phyloP scores from a whole-genome alignment of 2,329 filamentous ascomycete genomes.

The Zymoseptoria crescenta region DNA sequence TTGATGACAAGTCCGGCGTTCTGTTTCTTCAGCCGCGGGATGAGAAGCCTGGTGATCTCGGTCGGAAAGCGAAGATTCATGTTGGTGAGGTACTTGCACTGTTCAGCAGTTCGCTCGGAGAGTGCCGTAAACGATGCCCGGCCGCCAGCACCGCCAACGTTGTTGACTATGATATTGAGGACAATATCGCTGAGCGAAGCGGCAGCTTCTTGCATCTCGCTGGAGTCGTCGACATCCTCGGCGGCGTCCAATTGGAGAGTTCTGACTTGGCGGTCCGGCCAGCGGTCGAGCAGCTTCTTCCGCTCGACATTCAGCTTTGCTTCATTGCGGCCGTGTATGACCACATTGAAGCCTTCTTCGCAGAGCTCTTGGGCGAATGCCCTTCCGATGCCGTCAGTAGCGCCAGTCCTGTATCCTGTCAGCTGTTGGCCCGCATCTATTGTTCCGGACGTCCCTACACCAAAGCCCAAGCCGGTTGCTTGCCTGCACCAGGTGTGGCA shows the following conservation, averaged over 20 bases:
- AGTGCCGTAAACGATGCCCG: conserved; percentile 32
- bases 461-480: conserved; percentile 13
- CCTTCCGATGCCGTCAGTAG: conserved; percentile 49
- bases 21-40: conserved; percentile 38
- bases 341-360: conserved; percentile 46
- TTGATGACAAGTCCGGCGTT: conserved; percentile 44
- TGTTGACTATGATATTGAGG: conserved; percentile 51
- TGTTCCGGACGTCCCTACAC: background rate
- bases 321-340: conserved; percentile 50
- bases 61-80: conserved; percentile 46
- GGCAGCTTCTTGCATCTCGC: conserved; percentile 32
- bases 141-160: conserved; percentile 41
- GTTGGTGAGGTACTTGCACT: conserved; percentile 39
- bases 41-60: conserved; percentile 40
- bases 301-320: conserved; percentile 41
- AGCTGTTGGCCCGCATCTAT: background rate
- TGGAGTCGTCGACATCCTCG: conserved; percentile 29
- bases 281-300: conserved; percentile 33
- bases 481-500: background rate
- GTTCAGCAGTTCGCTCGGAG: conserved; percentile 28
- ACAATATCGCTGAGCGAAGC: conserved; percentile 27
- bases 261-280: conserved; percentile 35
- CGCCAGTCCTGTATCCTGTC: conserved; percentile 36
- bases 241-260: conserved; percentile 26
- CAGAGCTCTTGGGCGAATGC: conserved; percentile 47